phyloP scores from a whole-genome alignment of 1,284 basidiomycete species.

The Ceratorhiza oryzae-sativae region DNA sequence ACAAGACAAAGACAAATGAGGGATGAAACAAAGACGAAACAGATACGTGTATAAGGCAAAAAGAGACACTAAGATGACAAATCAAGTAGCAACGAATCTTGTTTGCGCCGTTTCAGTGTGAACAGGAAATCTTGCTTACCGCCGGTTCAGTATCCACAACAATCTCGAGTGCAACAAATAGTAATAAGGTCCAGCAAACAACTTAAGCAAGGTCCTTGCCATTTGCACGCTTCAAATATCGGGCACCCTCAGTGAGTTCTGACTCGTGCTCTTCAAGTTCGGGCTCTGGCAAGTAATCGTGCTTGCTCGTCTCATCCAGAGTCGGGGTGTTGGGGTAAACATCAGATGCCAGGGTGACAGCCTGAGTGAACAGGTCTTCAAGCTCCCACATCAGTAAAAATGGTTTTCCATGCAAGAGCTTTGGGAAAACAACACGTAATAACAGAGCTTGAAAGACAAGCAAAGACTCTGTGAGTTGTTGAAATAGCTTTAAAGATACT shows the following conservation, averaged over 20 bases:
- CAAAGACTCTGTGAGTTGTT: too few species aligned
- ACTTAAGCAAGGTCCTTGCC: neutral
- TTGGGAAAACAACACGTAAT: too few species aligned
- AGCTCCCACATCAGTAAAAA: too few species aligned
- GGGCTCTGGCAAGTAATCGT: neutral
- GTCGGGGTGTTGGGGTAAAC: neutral
- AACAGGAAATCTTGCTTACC: neutral
- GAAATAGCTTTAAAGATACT: too few species aligned
- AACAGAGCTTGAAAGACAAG: too few species aligned
- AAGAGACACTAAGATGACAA: neutral
- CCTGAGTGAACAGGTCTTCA: neutral
- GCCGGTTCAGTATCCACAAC: neutral
- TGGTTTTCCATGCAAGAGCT: too few species aligned
- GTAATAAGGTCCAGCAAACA: neutral
- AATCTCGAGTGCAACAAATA: neutral
- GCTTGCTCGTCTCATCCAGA: neutral
- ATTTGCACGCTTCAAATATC: conserved; percentile 3
- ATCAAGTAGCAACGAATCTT: conserved; percentile 1
- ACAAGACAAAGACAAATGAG: neutral
- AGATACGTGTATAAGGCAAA: neutral
- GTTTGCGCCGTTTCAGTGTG: neutral
- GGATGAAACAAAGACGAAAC: neutral
- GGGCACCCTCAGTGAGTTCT: neutral
- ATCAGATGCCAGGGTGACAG: neutral
- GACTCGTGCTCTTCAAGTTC: neutral